phyloP scores from a whole-genome alignment of 306 rosid genomes.

The Rosa lucieae region DNA sequence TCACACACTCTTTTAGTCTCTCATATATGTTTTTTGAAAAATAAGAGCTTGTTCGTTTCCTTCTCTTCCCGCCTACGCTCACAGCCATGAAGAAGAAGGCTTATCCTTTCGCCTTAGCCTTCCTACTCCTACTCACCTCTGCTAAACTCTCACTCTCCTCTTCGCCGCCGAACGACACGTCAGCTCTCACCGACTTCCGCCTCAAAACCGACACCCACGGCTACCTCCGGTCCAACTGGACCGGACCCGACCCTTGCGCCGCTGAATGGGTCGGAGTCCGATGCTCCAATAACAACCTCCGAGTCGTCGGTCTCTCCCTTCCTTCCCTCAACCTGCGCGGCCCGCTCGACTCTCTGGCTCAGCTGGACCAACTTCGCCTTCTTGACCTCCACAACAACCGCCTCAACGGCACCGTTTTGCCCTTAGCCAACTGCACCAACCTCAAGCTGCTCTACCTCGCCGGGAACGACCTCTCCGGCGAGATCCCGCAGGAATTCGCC shows the following conservation, averaged over 20 bases:
- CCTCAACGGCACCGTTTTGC: slow-evolving; percentile 54
- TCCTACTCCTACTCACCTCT: slow-evolving; percentile 22
- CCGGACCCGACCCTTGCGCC: slow-evolving; percentile 67
- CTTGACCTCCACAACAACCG: slow-evolving; percentile 87
- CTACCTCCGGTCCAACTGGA: slow-evolving; percentile 72
- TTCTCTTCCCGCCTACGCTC: slow-evolving; percentile 37
- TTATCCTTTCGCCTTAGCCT: not conserved
- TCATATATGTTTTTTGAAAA: not conserved
- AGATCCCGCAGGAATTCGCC: slow-evolving; percentile 53
- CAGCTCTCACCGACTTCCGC: slow-evolving; percentile 65
- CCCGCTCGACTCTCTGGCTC: slow-evolving; percentile 52
- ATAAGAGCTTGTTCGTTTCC: slow-evolving; percentile 4
- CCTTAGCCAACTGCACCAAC: slow-evolving; percentile 67
- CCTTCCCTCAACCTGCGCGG: slow-evolving; percentile 87
- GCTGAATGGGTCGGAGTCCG: slow-evolving; percentile 69
- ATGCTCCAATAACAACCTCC: slow-evolving; percentile 49
- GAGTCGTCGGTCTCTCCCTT: slow-evolving; percentile 56
- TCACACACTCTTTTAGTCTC: not conserved
- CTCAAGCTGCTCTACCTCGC: slow-evolving; percentile 80
- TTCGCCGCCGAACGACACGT: slow-evolving; percentile 53
- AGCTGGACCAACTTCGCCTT: slow-evolving; percentile 75
- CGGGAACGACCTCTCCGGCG: slow-evolving; percentile 83
- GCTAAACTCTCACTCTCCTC: slow-evolving; percentile 18
- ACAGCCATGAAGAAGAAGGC: slow-evolving; percentile 35
- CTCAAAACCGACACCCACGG: slow-evolving; percentile 71